Conservation (phyloP, 257 asterid genomes). For the Fraxinus anomala region DNA sequence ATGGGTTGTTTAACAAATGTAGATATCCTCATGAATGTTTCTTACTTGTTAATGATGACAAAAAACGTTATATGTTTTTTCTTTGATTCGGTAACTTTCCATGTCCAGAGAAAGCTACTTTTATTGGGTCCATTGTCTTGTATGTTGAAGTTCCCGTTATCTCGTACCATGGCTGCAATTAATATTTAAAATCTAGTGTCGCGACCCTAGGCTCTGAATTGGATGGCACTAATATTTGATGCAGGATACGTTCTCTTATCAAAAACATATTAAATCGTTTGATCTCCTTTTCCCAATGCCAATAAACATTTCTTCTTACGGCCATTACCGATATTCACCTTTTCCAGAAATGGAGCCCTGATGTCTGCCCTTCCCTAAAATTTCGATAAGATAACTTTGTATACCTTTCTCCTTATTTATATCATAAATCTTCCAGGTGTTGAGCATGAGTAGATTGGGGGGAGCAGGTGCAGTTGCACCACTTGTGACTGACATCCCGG, state of each 20-base stretch:
- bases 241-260: constrained; percentile 8
- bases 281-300: not conserved
- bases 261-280: constrained; percentile 14
- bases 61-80: not conserved
- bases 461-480: constrained; percentile 99
- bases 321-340: constrained; percentile 2
- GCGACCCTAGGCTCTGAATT: not conserved
- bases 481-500: constrained; percentile 88
- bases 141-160: not conserved
- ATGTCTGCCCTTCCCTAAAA: not conserved
- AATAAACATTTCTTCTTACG: constrained; percentile 15
- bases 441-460: constrained; percentile 98
- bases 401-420: constrained; percentile 15
- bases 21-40: not conserved
- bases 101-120: not conserved
- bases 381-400: constrained; percentile 15
- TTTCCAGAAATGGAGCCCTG: not conserved
- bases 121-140: not conserved
- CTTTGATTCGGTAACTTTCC: constrained; percentile 5
- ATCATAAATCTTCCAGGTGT: constrained; percentile 57
- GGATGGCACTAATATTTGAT: constrained; percentile 9
- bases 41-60: not conserved
- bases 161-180: not conserved
- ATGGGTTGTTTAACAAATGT: constrained; percentile 1
- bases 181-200: not conserved